phyloP scores from a whole-genome alignment of 306 rosid genomes.

The Glycine latifolia region DNA sequence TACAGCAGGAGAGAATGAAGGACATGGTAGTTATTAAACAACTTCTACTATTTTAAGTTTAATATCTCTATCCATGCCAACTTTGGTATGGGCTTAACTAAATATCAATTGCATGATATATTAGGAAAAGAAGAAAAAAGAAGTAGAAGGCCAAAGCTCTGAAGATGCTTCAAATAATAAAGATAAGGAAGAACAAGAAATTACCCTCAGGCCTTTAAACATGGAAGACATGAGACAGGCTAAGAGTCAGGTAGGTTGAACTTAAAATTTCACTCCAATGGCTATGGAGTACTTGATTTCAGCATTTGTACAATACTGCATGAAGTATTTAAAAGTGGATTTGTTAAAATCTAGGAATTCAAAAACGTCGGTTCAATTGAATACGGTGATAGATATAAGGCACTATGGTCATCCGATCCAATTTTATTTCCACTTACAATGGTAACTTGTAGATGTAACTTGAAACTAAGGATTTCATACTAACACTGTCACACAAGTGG shows the following conservation, averaged over 20 bases:
- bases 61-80: slow-evolving; percentile 1
- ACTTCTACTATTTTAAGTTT: neutral
- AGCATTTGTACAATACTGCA: neutral
- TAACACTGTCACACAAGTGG: neutral
- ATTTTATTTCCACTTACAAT: neutral
- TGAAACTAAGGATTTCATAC: neutral
- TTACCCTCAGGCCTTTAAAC: slow-evolving; percentile 71
- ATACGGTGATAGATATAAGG: neutral
- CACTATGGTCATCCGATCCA: neutral
- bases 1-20: slow-evolving; percentile 81
- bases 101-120: slow-evolving; percentile 29
- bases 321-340: neutral
- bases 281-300: neutral
- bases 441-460: neutral
- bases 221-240: slow-evolving; percentile 97
- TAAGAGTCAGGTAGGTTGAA: slow-evolving; percentile 73
- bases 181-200: slow-evolving; percentile 64
- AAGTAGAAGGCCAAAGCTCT: slow-evolving; percentile 57
- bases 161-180: slow-evolving; percentile 60
- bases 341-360: neutral
- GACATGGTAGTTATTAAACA: slow-evolving; percentile 64
- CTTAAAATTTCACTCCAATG: slow-evolving; percentile 5
- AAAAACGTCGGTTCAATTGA: neutral
- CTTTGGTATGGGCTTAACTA: slow-evolving; percentile 8
- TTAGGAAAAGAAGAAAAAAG: slow-evolving; percentile 79